phyloP scores from a whole-genome alignment of 129 eudicot genomes.

The Lactuca sativa region DNA sequence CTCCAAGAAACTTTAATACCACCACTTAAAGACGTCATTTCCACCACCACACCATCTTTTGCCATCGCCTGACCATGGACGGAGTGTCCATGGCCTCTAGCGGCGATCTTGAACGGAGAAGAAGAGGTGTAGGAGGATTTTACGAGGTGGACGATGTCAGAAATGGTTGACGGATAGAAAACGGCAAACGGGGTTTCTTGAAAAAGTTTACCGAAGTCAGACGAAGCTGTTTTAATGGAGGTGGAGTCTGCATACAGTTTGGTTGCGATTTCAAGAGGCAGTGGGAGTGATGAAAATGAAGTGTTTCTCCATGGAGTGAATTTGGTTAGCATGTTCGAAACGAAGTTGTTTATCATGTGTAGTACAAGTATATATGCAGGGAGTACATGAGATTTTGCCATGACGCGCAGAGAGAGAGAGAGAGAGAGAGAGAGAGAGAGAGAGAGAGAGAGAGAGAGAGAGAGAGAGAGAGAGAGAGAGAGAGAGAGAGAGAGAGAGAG shows the following conservation, averaged over 20 bases:
- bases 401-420: not conserved
- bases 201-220: slow-evolving; percentile 65
- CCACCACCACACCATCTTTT: slow-evolving; percentile 67
- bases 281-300: slow-evolving; percentile 34
- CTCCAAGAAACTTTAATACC: slow-evolving; percentile 55
- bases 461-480: too few species aligned
- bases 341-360: slow-evolving; percentile 34
- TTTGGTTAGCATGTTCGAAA: slow-evolving; percentile 33
- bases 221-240: slow-evolving; percentile 52
- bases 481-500: too few species aligned
- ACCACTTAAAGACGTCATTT: slow-evolving; percentile 45
- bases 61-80: slow-evolving; percentile 87
- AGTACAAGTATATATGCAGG: slow-evolving; percentile 24
- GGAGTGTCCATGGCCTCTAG: slow-evolving; percentile 82
- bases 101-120: slow-evolving; percentile 51
- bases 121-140: slow-evolving; percentile 47
- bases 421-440: too few species aligned
- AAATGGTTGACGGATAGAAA: slow-evolving; percentile 51
- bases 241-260: slow-evolving; percentile 34
- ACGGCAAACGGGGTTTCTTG: slow-evolving; percentile 57
- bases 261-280: slow-evolving; percentile 35
- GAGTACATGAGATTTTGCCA: slow-evolving; percentile 39
- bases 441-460: not conserved
- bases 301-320: slow-evolving; percentile 35
- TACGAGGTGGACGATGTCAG: slow-evolving; percentile 53